phyloP scores from a whole-genome alignment of 1,139 yeast genomes.

The Saccharomyces hybrid region DNA sequence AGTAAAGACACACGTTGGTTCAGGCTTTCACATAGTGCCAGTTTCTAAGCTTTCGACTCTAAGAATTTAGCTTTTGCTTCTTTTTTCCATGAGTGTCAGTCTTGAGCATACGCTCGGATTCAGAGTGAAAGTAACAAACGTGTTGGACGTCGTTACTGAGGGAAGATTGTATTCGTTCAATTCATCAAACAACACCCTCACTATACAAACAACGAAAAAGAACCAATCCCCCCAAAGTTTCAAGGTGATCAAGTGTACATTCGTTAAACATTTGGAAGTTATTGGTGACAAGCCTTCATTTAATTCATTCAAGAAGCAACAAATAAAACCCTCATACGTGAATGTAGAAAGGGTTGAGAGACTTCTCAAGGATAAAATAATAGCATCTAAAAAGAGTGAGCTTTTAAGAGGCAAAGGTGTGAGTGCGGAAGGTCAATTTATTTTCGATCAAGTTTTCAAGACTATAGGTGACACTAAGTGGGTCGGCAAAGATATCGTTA shows the following conservation, averaged over 20 bases:
- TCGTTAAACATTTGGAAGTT: constrained; percentile 48
- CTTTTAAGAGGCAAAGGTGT: constrained; percentile 36
- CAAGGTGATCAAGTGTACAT: constrained; percentile 50
- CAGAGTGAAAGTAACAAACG: constrained; percentile 55
- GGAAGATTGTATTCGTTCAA: constrained; percentile 61
- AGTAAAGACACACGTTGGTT: neutral
- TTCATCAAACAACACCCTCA: constrained; percentile 37
- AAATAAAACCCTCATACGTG: constrained; percentile 24
- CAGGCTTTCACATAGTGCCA: neutral
- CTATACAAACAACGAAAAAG: constrained; percentile 29
- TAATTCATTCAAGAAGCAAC: constrained; percentile 25
- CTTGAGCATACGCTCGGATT: constrained; percentile 29
- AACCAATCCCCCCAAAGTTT: constrained; percentile 34
- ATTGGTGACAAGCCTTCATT: constrained; percentile 32
- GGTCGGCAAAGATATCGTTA: constrained; percentile 42
- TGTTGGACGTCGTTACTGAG: constrained; percentile 47
- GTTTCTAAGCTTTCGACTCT: neutral
- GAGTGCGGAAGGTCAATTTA: constrained; percentile 40
- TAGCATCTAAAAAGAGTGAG: constrained; percentile 13
- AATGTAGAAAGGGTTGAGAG: constrained; percentile 22
- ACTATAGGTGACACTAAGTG: constrained; percentile 45
- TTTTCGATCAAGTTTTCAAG: constrained; percentile 44
- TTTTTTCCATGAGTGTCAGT: constrained; percentile 21
- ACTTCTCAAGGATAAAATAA: constrained; percentile 19
- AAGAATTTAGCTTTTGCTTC: neutral